Base-by-base conservation (phyloP, 345 rosid genomes). In the Moricandia arvensis region DNA sequence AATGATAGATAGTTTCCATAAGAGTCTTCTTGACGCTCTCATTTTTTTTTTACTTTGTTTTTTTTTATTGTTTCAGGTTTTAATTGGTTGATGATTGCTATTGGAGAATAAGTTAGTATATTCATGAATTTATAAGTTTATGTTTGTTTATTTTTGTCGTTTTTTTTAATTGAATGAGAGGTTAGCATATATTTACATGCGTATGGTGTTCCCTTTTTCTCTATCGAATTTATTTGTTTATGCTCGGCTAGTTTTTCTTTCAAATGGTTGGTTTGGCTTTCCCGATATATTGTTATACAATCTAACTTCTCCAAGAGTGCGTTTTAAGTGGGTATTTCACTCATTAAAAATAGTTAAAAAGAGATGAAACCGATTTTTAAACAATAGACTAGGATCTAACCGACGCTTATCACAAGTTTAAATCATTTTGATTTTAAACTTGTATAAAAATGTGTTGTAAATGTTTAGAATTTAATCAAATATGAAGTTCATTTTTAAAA, bases 101-200 rank as follows among this genome's bases (percentile, higher is more conserved):
- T 4, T 60, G 60, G 49, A 17, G 59, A 74, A 75, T 6, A 64
- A 16, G 57, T 29, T 73, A 26, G 38, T 58, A 9, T 4, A 4
- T 6, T 10, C 49, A 47, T 6, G 69, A 37, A 68, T 68, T 75
- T 75, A 51, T 49, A 75, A 67, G 62, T 33, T 75, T 64, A 12
- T 29, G 37, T 60, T 35, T 16, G 79, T 75, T 75, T 75, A 75
- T 75, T 69, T 75, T 69, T 75, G 35, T 37, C 62, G 53, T 58
- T 47, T 33, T 49, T 13, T 47, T 29, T 21, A 0, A 31, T 33
- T 33, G 37, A 75, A 75, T 61, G 38, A 10, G 74, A 68, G 79
- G 79, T 68, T 37, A 30, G 61, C 2, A 27, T 57, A 11, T 57
- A 26, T 27, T 26, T 10, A 26, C 62, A 58, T 58, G 34, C 16